A percentile compares a stretch with the other conserved stretches of the same genome.
These are phyloP conservation scores for Strobilomyces confusus DNA, from an alignment of 768 basidiomycete species.

Conservation along the genomic window DNA sequence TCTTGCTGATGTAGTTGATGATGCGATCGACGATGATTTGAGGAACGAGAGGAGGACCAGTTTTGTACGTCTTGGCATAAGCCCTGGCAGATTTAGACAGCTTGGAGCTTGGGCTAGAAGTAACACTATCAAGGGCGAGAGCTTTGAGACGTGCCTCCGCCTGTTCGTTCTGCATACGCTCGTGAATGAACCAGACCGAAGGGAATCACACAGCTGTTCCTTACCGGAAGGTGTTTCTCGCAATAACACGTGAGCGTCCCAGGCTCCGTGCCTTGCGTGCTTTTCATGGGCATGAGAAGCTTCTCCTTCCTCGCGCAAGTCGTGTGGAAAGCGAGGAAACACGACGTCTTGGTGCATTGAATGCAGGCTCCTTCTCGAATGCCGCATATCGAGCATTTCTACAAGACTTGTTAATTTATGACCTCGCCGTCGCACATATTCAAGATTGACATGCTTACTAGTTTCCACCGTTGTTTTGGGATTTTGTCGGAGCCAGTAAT, in stretches of 20 bases:
- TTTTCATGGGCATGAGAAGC: conserved; percentile 84
- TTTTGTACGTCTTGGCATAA: conserved; percentile 88
- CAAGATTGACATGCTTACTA: conserved; percentile 51
- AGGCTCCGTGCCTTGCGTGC: conserved; percentile 68
- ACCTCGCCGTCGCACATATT: background rate
- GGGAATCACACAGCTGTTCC: conserved; percentile 21
- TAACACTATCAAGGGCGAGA: conserved; percentile 43
- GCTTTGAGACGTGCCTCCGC: conserved; percentile 56
- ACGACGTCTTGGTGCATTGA: conserved; percentile 87
- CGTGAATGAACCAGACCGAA: background rate
- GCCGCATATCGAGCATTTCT: conserved; percentile 66
- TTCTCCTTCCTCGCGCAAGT: conserved; percentile 91
- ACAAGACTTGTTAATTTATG: conserved; percentile 7
- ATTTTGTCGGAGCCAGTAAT: conserved; percentile 86
- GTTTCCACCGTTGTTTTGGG: conserved; percentile 88
- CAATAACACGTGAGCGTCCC: conserved; percentile 77
- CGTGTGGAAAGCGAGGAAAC: conserved; percentile 91
- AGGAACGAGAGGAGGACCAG: conserved; percentile 91
- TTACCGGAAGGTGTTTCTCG: conserved; percentile 86
- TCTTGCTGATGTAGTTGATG: conserved; percentile 63
- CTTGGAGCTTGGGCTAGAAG: conserved; percentile 39
- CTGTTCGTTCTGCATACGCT: conserved; percentile 55
- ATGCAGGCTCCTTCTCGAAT: conserved; percentile 81
- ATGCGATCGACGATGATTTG: conserved; percentile 79
- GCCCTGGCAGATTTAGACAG: conserved; percentile 81